Evolutionary conservation across 495 filamentous ascomycete species (phyloP).

Genomic region (Talaromyces ruber): DNA sequence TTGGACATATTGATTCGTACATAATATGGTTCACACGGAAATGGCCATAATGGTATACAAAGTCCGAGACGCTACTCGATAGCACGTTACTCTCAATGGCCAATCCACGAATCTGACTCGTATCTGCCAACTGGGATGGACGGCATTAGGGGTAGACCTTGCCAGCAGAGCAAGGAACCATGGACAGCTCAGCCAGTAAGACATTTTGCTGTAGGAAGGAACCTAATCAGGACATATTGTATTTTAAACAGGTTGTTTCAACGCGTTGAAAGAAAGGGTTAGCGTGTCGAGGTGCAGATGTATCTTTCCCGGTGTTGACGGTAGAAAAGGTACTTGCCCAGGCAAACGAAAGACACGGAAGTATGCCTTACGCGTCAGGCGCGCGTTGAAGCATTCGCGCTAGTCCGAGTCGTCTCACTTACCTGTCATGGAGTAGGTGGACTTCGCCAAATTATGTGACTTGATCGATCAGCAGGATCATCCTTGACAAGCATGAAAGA

Average conservation of each 20-base stretch:
- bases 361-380: conserved; percentile 3
- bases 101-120: background rate
- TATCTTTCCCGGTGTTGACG: background rate
- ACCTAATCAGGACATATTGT: background rate
- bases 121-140: background rate
- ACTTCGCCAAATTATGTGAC: background rate
- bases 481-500: background rate
- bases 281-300: conserved; percentile 1
- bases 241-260: background rate
- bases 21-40: background rate
- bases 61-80: background rate
- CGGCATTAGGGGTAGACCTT: background rate
- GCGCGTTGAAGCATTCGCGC: background rate
- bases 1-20: background rate
- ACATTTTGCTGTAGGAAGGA: background rate
- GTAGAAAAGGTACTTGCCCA: background rate
- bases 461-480: background rate
- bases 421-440: too few relatives aligned
- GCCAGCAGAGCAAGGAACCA: background rate
- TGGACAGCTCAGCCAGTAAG: background rate
- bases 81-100: background rate
- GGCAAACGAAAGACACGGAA: background rate
- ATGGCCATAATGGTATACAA: background rate
- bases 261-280: background rate
- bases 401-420: background rate